Evolutionary conservation across 257 asterid genomes (phyloP), one percentile per base, ranked within the genome.

Genomic region (Petrea volubilis): DNA sequence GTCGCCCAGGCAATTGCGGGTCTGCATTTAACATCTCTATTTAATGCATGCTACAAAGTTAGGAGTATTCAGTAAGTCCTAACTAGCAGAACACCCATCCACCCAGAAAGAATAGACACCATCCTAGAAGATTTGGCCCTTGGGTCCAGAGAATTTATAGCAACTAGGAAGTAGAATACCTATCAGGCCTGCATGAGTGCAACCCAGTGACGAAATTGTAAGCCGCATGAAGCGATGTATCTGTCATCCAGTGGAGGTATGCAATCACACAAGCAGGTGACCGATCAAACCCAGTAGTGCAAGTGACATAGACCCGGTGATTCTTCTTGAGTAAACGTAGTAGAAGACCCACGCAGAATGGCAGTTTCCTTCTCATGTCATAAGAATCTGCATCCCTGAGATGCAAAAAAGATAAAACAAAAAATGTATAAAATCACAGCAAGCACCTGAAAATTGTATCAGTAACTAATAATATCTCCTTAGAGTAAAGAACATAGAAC

Each of bases 1-100:
- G 99, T 92, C 70, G 95, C 99, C 98, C 99, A 92, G 65, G 96
- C 99, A 84, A 95, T 90, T 68, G 97, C 97, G 23, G 99, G 92
- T 79, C 99, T 95, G 95, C 55, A 75, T 79, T 71, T 55, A 70
- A 78, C 33, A 57, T 78, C 50, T 51, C 15, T 64, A 18, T 31
- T 72, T 28, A 58, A 72, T 64, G 52, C 75, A 36, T 63, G 28
- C 18, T 34, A 50, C 46, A 52, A 41, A 64, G 67, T 58, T 31
- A 8, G 34, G 33, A 23, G 50, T 36, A 57, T 24, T 58, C 20
- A 68, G 52, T 50, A 33, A 57, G 29, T 61, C 60, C 23, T 36
- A 14, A 53, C 47, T 49, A 58, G 43, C 24, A 49, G 24, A 33
- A 40, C 36, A 21, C 49, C 64, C 28, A 70, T 36, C 57, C 23